Percentiles rank a stretch among this genome's conserved stretches.
These are phyloP conservation scores for Akanthomyces uredinophilus DNA, from an alignment of 2,329 filamentous ascomycete genomes.

Conservation along the genomic window DNA sequence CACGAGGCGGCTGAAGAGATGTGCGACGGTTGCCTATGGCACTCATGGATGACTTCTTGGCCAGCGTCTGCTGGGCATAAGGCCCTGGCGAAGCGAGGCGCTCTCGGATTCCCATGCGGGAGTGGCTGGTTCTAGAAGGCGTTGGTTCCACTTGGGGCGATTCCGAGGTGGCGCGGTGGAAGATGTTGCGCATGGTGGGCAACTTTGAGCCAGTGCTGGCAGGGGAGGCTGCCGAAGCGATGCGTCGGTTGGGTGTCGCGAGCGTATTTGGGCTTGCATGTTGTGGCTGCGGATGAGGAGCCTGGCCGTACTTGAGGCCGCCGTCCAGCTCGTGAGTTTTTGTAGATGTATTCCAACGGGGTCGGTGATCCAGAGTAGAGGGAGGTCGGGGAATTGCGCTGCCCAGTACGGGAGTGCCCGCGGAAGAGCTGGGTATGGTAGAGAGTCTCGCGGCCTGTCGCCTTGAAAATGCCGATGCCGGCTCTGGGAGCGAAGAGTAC, in stretches of 20 bases:
- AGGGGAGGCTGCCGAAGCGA: slow-evolving; percentile 39
- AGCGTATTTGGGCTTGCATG: slow-evolving; percentile 55
- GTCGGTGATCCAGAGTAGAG: slow-evolving; percentile 50
- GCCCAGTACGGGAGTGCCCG: slow-evolving; percentile 40
- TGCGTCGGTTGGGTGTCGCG: slow-evolving; percentile 37
- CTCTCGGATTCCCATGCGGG: slow-evolving; percentile 50
- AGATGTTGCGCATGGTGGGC: slow-evolving; percentile 44
- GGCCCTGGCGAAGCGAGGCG: slow-evolving; percentile 46
- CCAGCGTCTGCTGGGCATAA: slow-evolving; percentile 40
- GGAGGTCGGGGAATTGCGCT: slow-evolving; percentile 38
- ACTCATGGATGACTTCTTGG: slow-evolving; percentile 27
- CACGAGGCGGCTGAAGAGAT: slow-evolving; percentile 45
- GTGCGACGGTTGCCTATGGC: slow-evolving; percentile 42
- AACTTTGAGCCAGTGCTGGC: slow-evolving; percentile 39
- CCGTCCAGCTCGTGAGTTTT: slow-evolving; percentile 59
- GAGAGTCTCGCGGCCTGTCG: slow-evolving; percentile 42
- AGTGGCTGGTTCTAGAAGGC: slow-evolving; percentile 39
- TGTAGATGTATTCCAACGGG: slow-evolving; percentile 67
- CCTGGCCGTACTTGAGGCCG: slow-evolving; percentile 40
- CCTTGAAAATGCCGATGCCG: slow-evolving; percentile 34
- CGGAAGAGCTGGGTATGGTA: slow-evolving; percentile 44
- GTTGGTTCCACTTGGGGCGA: slow-evolving; percentile 44
- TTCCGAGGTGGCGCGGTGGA: slow-evolving; percentile 41
- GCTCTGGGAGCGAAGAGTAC: slow-evolving; percentile 44
- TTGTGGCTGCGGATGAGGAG: slow-evolving; percentile 59